Evolutionary conservation across 2,329 filamentous ascomycete genomes (phyloP), one percentile per base, ranked within the genome.

Genomic region (Beauveria australis): DNA sequence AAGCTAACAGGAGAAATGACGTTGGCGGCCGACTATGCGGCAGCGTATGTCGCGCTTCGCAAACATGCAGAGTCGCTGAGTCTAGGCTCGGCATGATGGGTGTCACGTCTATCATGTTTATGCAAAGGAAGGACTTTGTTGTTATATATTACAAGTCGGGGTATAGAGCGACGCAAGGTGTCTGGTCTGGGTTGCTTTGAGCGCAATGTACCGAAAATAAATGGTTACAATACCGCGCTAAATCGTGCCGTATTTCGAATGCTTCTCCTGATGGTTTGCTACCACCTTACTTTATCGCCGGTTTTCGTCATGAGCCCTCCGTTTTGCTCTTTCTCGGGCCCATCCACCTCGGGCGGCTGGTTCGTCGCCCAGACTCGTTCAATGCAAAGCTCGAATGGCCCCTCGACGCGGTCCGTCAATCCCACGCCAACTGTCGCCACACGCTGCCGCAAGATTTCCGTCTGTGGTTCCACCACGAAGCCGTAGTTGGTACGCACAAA

Each of bases 401-500:
- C 94, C 7, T 91, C 89, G 43, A 95, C 82, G 18, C 94, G 83
- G 73, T 99, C 94, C 59, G 92, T 97, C 69, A 97, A 74, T 5
- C 92, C 91, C 61, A 97, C 86, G 1, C 94, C 94, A 22, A 99
- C 79, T 30, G 87, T 95, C 70, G 86, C 83, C 33, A 99, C 87
- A 73, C 91, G 92, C 68, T 95, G 89, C 64, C 89, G 85, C 71
- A 97, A 76, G 74, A 99, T 87, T 72, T 95, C 92, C 14, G 88
- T 87, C 78, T 97, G 93, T 37, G 94, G 94, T 76, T 97, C 92
- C 5, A 97, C 87, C 1, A 96, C 91, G 68, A 90, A 86, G 7
- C 94, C 94, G 69, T 95, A 85, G 71, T 97, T 97, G 16, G 94
- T 99, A 64, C 94, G 82, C 62, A 99, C 93, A 75, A 99, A 97